A percentile compares a stretch with the other conserved stretches of the same genome.
phyloP scores from a whole-genome alignment of 192 early-diverging fungal species.

The Rhizophagus clarus region DNA sequence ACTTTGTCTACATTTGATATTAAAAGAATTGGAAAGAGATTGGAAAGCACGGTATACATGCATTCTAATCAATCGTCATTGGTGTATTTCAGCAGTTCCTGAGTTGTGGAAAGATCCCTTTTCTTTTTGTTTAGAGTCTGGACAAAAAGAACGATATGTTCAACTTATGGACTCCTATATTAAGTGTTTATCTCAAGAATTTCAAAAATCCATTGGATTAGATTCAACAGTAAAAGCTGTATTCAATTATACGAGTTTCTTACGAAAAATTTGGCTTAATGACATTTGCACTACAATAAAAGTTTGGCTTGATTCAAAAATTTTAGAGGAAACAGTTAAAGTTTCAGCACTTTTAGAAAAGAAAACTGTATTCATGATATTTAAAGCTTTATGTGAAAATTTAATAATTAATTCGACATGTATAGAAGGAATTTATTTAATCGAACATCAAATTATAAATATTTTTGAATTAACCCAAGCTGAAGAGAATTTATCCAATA shows the following conservation, averaged over 20 bases:
- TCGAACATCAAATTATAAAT: too few relatives aligned
- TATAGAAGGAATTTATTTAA: too few relatives aligned
- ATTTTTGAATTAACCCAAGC: too few relatives aligned
- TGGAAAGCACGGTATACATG: not conserved
- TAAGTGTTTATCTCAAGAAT: not conserved
- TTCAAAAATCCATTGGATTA: not conserved
- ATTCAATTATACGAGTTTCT: not conserved
- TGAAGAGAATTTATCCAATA: too few relatives aligned
- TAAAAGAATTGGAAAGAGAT: not conserved
- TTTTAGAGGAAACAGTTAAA: too few relatives aligned
- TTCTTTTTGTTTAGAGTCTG: not conserved
- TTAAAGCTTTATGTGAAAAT: too few relatives aligned
- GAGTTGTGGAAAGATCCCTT: conserved; percentile 19
- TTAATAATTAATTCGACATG: too few relatives aligned
- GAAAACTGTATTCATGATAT: too few relatives aligned
- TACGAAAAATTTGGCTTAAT: not conserved
- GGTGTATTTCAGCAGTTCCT: conserved; percentile 7
- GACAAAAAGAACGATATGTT: conserved; percentile 1
- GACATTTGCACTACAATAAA: too few relatives aligned
- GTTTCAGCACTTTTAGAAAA: too few relatives aligned
- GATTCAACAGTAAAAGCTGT: not conserved
- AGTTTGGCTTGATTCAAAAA: too few relatives aligned
- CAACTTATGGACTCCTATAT: not conserved
- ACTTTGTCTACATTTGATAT: not conserved
- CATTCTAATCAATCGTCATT: conserved; percentile 3